Base-by-base conservation (phyloP, 2,329 filamentous ascomycete species). In the Sporothrix pallida region DNA sequence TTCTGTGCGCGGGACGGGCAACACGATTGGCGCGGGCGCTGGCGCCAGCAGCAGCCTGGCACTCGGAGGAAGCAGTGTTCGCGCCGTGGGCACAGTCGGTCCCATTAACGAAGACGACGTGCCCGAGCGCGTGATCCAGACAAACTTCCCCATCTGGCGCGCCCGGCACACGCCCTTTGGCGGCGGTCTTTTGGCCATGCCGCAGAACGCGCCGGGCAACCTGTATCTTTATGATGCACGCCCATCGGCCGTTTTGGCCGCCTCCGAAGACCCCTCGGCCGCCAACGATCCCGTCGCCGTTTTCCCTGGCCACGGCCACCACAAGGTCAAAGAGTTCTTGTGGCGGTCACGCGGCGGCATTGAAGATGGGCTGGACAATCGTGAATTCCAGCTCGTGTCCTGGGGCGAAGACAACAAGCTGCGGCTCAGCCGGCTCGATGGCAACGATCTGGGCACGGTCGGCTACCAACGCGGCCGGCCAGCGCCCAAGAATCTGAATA, bases 151-250 rank as follows among this genome's bases (percentile, higher is more conserved):
- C 0, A 92, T 97, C 26, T 97, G 94, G 93, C 89, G 95, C 79
- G 94, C 95, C 70, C 89, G 95, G 2, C 94, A 98, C 79, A 97
- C 95, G 0, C 95, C 95, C 0, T 98, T 98, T 80, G 94, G 94
- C 44, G 90, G 88, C 81, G 95, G 95, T 4, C 83, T 98, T 20
- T 83, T 98, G 71, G 94, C 93, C 42, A 97, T 98, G 93, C 94
- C 95, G 1, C 94, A 98, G 80, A 93, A 93, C 77, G 93, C 93
- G 71, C 94, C 95, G 48, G 93, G 92, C 52, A 89, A 95, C 76
- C 86, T 98, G 20, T 94, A 96, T 82, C 86, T 98, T 1, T 98
- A 97, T 80, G 93, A 95, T 77, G 87, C 90, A 20, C 85, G 87
- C 60, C 69, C 74, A 12, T 12, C 75, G 5, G 31, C 73, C 1